Conservation (phyloP, 2,329 filamentous ascomycete genomes). For the Monilinia aucupariae region DNA sequence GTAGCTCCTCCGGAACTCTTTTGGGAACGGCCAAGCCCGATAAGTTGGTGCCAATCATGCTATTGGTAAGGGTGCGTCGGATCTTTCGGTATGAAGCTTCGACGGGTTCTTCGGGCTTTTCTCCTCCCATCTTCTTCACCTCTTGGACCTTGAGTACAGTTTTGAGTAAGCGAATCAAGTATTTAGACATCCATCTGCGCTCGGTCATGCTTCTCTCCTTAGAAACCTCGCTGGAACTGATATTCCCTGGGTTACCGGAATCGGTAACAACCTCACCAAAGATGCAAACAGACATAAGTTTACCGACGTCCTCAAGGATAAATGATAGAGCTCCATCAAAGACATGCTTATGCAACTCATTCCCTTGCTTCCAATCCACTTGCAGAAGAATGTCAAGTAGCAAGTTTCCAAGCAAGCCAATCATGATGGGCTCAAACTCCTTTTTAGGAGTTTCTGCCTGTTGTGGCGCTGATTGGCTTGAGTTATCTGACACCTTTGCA, state of each 20-base stretch:
- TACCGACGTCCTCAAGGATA: constrained; percentile 38
- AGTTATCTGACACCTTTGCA: not conserved
- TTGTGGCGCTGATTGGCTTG: not conserved
- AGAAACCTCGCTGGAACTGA: not conserved
- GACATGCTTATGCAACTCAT: constrained; percentile 20
- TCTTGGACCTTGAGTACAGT: not conserved
- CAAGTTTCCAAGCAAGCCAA: not conserved
- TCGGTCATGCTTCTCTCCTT: not conserved
- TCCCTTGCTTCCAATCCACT: not conserved
- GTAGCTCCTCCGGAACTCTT: not conserved
- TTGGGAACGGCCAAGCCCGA: not conserved
- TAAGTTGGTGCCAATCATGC: not conserved
- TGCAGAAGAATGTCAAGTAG: not conserved
- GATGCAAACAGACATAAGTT: constrained; percentile 30
- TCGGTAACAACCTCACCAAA: not conserved
- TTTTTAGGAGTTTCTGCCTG: not conserved
- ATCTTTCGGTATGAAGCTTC: not conserved
- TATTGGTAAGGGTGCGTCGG: not conserved
- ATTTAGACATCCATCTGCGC: not conserved
- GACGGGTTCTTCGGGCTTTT: not conserved
- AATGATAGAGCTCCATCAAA: constrained; percentile 40
- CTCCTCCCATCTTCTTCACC: not conserved
- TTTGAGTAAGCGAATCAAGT: not conserved
- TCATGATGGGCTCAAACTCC: not conserved
- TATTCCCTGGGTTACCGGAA: not conserved